These are phyloP conservation scores for Wickerhamomyces strasburgensis DNA, from an alignment of 805 yeast genomes.

Conservation along the genomic window DNA sequence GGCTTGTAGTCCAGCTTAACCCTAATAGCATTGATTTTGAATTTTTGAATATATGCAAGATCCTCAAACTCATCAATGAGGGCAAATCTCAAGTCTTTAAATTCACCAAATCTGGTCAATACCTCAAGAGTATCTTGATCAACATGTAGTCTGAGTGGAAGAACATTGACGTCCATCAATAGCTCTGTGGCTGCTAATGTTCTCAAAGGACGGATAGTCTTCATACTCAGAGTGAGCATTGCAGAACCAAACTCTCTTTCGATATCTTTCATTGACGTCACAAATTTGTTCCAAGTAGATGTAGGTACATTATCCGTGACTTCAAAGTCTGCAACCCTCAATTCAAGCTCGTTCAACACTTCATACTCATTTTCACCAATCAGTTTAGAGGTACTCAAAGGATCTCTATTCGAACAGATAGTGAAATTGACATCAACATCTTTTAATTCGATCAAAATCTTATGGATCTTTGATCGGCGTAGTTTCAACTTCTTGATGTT, in stretches of 20 bases:
- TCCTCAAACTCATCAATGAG: slow-evolving; percentile 59
- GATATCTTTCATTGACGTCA: slow-evolving; percentile 61
- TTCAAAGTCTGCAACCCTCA: slow-evolving; percentile 50
- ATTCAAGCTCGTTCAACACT: slow-evolving; percentile 41
- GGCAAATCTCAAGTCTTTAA: slow-evolving; percentile 65
- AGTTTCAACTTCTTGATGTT: slow-evolving; percentile 45
- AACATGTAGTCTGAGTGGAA: slow-evolving; percentile 78
- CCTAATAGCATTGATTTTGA: slow-evolving; percentile 53
- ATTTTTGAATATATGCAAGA: slow-evolving; percentile 60
- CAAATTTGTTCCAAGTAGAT: slow-evolving; percentile 87
- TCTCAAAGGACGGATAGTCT: slow-evolving; percentile 60
- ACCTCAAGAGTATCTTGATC: slow-evolving; percentile 95
- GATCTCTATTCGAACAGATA: slow-evolving; percentile 44
- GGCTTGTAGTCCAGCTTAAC: slow-evolving; percentile 88
- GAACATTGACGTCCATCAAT: slow-evolving; percentile 44
- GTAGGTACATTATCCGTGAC: slow-evolving; percentile 75
- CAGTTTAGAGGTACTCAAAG: slow-evolving; percentile 23
- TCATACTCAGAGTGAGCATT: slow-evolving; percentile 51
- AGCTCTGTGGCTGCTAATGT: slow-evolving; percentile 66
- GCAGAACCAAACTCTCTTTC: slow-evolving; percentile 65
- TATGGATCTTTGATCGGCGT: slow-evolving; percentile 60
- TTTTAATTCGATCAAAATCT: slow-evolving; percentile 49
- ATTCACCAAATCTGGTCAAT: slow-evolving; percentile 71
- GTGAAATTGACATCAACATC: slow-evolving; percentile 46
- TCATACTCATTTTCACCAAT: slow-evolving; percentile 33